Evolutionary conservation across 305 asterid species (phyloP), one percentile per base, ranked within the genome.

Genomic region (Withania somnifera): DNA sequence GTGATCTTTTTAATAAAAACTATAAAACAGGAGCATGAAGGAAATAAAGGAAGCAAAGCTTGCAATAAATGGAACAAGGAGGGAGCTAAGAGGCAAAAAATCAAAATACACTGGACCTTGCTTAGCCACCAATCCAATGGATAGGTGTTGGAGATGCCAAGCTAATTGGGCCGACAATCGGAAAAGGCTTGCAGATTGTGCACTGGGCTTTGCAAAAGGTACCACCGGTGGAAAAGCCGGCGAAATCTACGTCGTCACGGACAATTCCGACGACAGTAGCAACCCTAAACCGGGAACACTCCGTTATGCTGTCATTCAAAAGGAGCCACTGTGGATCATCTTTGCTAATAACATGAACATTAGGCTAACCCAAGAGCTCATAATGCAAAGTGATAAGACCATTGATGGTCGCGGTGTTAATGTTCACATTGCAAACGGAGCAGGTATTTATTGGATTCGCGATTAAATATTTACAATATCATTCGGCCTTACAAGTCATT

Each of bases 61-160:
- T 5, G 75, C 34, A 5, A 26, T 68, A 2, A 92, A 90, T 73
- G 63, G 79, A 69, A 88, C 93, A 1, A 87, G 92, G 83, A 86
- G 95, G 82, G 83, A 80, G 14, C 87, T 91, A 66, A 17, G 22
- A 14, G 78, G 84, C 7, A 58, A 38, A 10, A 71, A 61, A n/a
- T n/a, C n/a, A 3, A 17, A 26, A 34, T 82, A 86, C 79, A 1
- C 0, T 0, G 97, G 94, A 0, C 89, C 97, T 22, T 92, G 97
- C 88, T 51, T 1, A 82, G 93, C 71, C 7, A 88, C 91, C 14
- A 92, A 92, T 84, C 97, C 97, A 1, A 91, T 92, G 45, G 97
- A 92, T 83, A 56, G 89, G 53, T 92, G 97, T 76, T 92, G 97
- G 97, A 85, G 97, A 77, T 92, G 97, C 90, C 84, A 90, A 17